A percentile compares a stretch with the other conserved stretches of the same genome.
Evolutionary conservation across 2,329 filamentous ascomycete species (phyloP).

Genomic region (Chrysoporthe cubensis): DNA sequence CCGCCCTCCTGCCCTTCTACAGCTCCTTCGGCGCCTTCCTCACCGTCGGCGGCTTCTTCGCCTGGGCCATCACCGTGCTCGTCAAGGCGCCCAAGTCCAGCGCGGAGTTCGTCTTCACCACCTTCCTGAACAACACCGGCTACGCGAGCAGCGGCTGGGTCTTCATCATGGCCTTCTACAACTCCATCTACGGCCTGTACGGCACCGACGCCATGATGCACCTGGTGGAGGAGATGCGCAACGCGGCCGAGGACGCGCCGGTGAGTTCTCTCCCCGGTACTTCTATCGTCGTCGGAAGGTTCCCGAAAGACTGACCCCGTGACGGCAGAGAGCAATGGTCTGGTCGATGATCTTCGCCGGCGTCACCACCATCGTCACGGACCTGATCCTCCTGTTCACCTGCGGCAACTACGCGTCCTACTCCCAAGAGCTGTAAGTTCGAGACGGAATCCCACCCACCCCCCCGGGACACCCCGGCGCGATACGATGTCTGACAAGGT

Average conservation of each 20-base stretch:
- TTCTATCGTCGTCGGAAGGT: not conserved
- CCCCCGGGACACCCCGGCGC: no score
- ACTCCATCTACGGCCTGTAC: conserved; percentile 7
- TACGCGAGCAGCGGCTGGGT: conserved; percentile 7
- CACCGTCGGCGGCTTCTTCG: conserved; percentile 15
- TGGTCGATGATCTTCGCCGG: conserved; percentile 14
- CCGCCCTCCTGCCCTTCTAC: conserved; percentile 6
- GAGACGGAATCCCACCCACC: not conserved
- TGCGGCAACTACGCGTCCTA: conserved; percentile 7
- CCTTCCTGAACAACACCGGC: conserved; percentile 10
- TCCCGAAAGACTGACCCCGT: not conserved
- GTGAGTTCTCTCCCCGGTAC: not conserved
- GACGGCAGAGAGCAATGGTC: conserved; percentile 11
- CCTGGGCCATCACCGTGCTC: conserved; percentile 14
- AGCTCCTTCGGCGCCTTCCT: conserved; percentile 11
- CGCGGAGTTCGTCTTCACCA: conserved; percentile 7
- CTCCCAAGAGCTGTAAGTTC: conserved; percentile 5
- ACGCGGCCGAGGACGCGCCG: conserved; percentile 10
- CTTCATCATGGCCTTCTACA: conserved; percentile 14
- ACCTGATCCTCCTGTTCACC: conserved; percentile 10
- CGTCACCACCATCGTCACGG: conserved; percentile 4
- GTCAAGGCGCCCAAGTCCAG: conserved; percentile 13
- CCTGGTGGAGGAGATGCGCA: conserved; percentile 15
- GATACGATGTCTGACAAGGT: not conserved
- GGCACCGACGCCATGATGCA: conserved; percentile 14